Evolutionary conservation across 495 filamentous ascomycete genomes (phyloP).

Genomic region (Neurospora discreta): DNA sequence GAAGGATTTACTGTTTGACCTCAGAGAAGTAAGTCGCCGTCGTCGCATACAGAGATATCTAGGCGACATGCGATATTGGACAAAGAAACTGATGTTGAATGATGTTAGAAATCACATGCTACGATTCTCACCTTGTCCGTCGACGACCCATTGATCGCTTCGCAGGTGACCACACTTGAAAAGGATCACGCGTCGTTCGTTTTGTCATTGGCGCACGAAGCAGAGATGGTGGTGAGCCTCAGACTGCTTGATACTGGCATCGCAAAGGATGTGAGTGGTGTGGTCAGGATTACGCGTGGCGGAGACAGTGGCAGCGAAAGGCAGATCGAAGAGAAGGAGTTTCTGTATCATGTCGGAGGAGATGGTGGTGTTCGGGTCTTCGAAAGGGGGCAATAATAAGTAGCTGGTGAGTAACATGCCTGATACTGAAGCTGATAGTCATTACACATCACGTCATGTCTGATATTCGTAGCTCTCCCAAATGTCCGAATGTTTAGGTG

Average conservation of each 20-base stretch:
- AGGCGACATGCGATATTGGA: not conserved
- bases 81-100: conserved; percentile 4
- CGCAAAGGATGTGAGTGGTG: conserved; percentile 84
- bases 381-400: conserved; percentile 51
- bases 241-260: conserved; percentile 70
- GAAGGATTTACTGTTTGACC: conserved; percentile 34
- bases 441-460: not conserved
- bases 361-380: conserved; percentile 75
- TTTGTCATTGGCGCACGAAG: conserved; percentile 61
- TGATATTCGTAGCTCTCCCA: not conserved
- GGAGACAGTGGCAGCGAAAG: conserved; percentile 13
- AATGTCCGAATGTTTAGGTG: not conserved
- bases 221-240: conserved; percentile 55
- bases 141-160: conserved; percentile 54
- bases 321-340: conserved; percentile 51
- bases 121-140: conserved; percentile 57
- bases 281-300: conserved; percentile 62
- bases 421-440: not conserved
- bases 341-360: conserved; percentile 66
- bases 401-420: not conserved
- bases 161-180: conserved; percentile 51
- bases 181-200: conserved; percentile 58
- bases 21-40: conserved; percentile 39
- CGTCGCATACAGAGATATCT: not conserved
- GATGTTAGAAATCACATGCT: conserved; percentile 38